These are phyloP conservation scores for Zea luxurians DNA, from an alignment of 176 grass and related monocot genomes.

Conservation along the genomic window DNA sequence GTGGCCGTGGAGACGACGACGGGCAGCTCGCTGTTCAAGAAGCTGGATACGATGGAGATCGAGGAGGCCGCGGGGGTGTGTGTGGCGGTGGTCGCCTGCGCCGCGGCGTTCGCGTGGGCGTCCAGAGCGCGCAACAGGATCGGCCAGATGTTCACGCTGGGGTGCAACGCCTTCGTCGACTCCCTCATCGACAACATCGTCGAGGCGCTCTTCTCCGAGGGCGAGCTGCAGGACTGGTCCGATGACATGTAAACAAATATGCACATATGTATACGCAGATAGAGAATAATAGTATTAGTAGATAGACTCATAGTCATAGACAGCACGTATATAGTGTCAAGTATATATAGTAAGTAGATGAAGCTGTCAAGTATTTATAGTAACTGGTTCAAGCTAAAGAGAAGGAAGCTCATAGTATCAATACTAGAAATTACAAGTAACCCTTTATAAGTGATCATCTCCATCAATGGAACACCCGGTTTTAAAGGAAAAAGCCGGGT, in stretches of 20 bases:
- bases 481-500: too few species aligned
- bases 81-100: conserved; percentile 63
- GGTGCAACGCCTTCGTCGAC: conserved; percentile 86
- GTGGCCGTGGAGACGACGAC: conserved; percentile 78
- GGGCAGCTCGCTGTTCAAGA: conserved; percentile 92
- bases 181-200: conserved; percentile 92
- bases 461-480: too few species aligned
- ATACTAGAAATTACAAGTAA: too few species aligned
- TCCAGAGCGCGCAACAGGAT: conserved; percentile 74
- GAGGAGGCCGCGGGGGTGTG: conserved; percentile 74
- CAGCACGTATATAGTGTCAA: conserved; percentile 16
- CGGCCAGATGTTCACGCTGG: conserved; percentile 76
- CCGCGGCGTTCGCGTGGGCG: conserved; percentile 77
- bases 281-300: background rate
- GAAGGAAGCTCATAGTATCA: too few species aligned
- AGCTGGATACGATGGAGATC: conserved; percentile 81
- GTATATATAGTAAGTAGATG: conserved; percentile 10
- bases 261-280: background rate
- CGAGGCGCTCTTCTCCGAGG: conserved; percentile 84
- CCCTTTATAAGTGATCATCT: too few species aligned
- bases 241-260: conserved; percentile 46
- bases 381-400: too few species aligned
- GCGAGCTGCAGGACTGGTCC: conserved; percentile 79
- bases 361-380: background rate
- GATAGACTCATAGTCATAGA: background rate